Conservation (phyloP, 768 basidiomycete species). For the Strobilomyces dryophilus region DNA sequence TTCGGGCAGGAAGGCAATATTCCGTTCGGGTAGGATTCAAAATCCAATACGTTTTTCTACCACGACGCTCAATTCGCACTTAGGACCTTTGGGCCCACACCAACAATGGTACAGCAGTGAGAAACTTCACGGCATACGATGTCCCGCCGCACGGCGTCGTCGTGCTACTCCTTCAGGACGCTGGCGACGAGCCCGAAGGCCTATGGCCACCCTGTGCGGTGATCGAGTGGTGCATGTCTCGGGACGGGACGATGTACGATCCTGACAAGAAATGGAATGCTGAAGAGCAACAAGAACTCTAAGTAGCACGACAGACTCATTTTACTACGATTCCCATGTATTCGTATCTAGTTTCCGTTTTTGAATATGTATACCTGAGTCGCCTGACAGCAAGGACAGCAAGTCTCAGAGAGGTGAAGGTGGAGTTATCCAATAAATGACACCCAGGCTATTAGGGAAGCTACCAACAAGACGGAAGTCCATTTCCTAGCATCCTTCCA, state of each 20-base stretch:
- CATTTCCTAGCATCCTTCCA: slow-evolving; percentile 30
- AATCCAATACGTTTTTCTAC: neutral
- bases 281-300: slow-evolving; percentile 6
- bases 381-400: neutral
- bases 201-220: slow-evolving; percentile 54
- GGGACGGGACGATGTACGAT: slow-evolving; percentile 50
- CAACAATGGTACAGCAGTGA: slow-evolving; percentile 60
- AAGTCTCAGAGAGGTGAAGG: neutral
- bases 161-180: slow-evolving; percentile 61
- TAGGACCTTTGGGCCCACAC: slow-evolving; percentile 75
- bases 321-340: neutral
- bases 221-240: slow-evolving; percentile 52
- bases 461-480: slow-evolving; percentile 24
- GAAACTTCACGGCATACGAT: slow-evolving; percentile 48
- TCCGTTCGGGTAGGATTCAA: slow-evolving; percentile 50
- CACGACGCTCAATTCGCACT: neutral
- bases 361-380: neutral
- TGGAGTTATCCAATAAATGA: slow-evolving; percentile 11
- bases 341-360: neutral
- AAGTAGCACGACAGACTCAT: neutral
- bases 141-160: slow-evolving; percentile 70
- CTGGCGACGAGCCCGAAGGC: slow-evolving; percentile 60
- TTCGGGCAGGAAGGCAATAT: slow-evolving; percentile 62
- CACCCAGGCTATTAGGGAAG: slow-evolving; percentile 26
- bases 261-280: slow-evolving; percentile 25